Base-by-base conservation (phyloP, 306 rosid species). In the Prosopis cineraria region DNA sequence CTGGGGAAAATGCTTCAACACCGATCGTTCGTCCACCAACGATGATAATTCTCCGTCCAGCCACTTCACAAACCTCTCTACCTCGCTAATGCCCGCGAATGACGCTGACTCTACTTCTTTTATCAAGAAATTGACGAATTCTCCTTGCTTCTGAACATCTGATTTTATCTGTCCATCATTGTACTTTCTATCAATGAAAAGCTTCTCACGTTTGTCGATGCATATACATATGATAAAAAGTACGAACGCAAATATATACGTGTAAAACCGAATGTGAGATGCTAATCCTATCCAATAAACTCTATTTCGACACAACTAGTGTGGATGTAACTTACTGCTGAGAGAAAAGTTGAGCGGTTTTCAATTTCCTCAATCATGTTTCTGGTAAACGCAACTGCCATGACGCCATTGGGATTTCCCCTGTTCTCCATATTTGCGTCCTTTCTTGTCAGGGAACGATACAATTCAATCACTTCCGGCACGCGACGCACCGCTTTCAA, bases 311-410 rank as follows among this genome's bases (percentile, higher is more conserved):
- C 12, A 3, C 59, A 7, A 13, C 27, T 52, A 20, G 29, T 52
- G 27, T 53, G 22, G 12, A 56, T 40, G 19, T 76, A 52, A 85
- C 98, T 88, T 87, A 94, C 98, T 48, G 98, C 95, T 45, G 91
- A 88, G 55, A 91, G 87, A 79, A 76, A 88, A 3, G 87, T 76
- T 1, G 97, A 95, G 47, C 93, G 96, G 27, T 95, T 93, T 78
- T 95, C 99, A 7, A 93, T 95, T 88, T 95, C 98, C 72, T 96
- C 97, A 50, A 95, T 95, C 99, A 95, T 95, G 81, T 91, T 95
- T 88, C 86, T 89, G 25, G 96, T 86, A 68, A 93, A 91, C 34
- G 97, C 97, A 58, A 87, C 63, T 31, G 79, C 84, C 3, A 90
- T 93, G 79, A 56, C 72, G 47, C 91, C 94, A 14, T 87, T 86